These are phyloP conservation scores for Acer campestre DNA, from an alignment of 345 rosid species.

Conservation along the genomic window DNA sequence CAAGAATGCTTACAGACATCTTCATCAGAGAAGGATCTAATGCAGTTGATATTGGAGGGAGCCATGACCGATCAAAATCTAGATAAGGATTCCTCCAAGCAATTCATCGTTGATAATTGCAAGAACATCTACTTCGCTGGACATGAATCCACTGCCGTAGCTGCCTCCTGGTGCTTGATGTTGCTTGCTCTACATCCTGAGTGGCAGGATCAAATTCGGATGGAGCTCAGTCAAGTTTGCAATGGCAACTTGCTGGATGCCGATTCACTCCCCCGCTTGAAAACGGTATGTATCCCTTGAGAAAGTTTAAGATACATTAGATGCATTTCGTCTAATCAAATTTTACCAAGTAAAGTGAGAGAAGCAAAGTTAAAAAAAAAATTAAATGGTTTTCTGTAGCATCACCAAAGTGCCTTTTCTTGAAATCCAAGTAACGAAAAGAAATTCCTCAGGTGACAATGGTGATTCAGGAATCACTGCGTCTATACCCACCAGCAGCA, in stretches of 20 bases:
- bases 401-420: not conserved
- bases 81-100: constrained; percentile 47
- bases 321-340: not conserved
- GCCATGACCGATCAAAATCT: constrained; percentile 40
- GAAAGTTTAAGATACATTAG: not conserved
- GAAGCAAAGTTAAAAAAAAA: not conserved
- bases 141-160: constrained; percentile 73
- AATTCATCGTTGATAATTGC: constrained; percentile 80
- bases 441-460: constrained; percentile 43
- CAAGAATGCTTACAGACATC: constrained; percentile 35
- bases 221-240: constrained; percentile 49
- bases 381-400: not conserved
- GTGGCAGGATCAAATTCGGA: constrained; percentile 68
- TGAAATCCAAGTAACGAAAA: not conserved
- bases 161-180: constrained; percentile 88
- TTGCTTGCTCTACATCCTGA: constrained; percentile 74
- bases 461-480: constrained; percentile 68
- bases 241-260: constrained; percentile 44
- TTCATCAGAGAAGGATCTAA: constrained; percentile 52
- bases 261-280: constrained; percentile 47
- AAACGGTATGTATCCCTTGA: constrained; percentile 42
- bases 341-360: not conserved
- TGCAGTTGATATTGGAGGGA: constrained; percentile 71
- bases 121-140: constrained; percentile 85
- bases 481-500: constrained; percentile 70